Evolutionary conservation across 495 filamentous ascomycete genomes (phyloP), one percentile per base, ranked within the genome.

Genomic region (Geoglossum glabrum): DNA sequence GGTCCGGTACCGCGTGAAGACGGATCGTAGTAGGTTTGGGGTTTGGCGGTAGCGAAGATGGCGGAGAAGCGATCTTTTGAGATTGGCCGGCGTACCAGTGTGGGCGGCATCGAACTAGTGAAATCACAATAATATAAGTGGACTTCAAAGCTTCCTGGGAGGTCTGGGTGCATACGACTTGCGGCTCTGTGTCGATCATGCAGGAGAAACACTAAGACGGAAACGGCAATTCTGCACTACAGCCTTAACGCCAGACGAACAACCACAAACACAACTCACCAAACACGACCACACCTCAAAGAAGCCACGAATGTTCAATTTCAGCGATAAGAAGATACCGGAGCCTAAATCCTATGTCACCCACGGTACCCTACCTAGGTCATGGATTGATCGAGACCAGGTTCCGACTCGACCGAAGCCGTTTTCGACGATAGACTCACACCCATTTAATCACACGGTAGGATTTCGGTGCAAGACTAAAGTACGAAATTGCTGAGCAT

Each of bases 371-470:
- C 76, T 92, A 67, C 72, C 77, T 27, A 66, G 72, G 9, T 40
- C 36, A 2, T 82, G 81, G 66, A 69, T 86, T 55, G 79, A 90
- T 64, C 75, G 79, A 13, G 75, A 81, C 60, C 84, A 89, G 63
- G 73, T 80, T 23, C 81, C 90, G 0, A 71, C 69, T 23, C 90
- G 83, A 64, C 81, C 79, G 60, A 79, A 82, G 61, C 86, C 86
- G 5, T 93, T 89, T 69, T 74, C 79, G 10, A 75, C 80, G 6
- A 75, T 95, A 59, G 60, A 75, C 11, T 69, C 72, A 13, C 84
- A 90, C 55, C 71, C 78, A n/a, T 87, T 87, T 64, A 72, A 82
- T n/a, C 83, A 93, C 62, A 84, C 80, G 61, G 88, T 90, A 70
- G 55, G 65, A 67, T 21, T 52, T 28, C 49, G 43, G 36, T 57